Conservation (phyloP, 2,329 filamentous ascomycete genomes). For the Claviceps sp. region DNA sequence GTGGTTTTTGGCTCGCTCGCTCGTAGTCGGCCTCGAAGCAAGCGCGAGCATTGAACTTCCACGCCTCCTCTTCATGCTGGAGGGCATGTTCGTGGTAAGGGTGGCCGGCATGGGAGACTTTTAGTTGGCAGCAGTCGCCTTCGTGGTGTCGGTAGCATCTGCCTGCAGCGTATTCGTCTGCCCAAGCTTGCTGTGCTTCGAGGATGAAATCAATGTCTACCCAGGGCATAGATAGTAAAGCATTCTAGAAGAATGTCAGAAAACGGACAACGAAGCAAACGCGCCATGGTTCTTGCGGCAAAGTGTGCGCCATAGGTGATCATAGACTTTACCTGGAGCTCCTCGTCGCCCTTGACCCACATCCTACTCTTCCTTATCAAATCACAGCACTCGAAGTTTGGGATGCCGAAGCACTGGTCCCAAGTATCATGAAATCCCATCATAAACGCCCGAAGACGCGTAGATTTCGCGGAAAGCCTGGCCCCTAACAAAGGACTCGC, state of each 20-base stretch:
- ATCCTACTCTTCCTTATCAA: background rate
- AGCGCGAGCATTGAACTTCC: background rate
- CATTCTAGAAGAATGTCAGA: conserved; percentile 20
- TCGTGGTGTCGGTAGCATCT: conserved; percentile 20
- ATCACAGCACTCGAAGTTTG: background rate
- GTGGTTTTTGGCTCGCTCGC: conserved; percentile 4
- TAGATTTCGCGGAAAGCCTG: conserved; percentile 29
- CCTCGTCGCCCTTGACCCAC: conserved; percentile 21
- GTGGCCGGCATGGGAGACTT: no score
- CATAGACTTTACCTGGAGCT: conserved; percentile 27
- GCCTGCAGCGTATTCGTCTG: conserved; percentile 22
- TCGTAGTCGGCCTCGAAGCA: conserved; percentile 26
- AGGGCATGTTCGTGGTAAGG: background rate
- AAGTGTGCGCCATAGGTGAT: background rate
- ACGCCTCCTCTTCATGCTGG: no score
- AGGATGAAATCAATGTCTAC: conserved; percentile 31
- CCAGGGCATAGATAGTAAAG: conserved; percentile 31
- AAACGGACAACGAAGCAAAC: background rate
- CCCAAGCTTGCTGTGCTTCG: conserved; percentile 34
- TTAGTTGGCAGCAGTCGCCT: no score
- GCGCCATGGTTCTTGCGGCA: background rate
- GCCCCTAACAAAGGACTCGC: conserved; percentile 28
- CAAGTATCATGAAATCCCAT: conserved; percentile 24
- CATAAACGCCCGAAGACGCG: conserved; percentile 24
- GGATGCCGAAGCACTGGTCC: conserved; percentile 22